Conservation (phyloP, 805 yeast genomes). For the Myxozyma neotropica region DNA sequence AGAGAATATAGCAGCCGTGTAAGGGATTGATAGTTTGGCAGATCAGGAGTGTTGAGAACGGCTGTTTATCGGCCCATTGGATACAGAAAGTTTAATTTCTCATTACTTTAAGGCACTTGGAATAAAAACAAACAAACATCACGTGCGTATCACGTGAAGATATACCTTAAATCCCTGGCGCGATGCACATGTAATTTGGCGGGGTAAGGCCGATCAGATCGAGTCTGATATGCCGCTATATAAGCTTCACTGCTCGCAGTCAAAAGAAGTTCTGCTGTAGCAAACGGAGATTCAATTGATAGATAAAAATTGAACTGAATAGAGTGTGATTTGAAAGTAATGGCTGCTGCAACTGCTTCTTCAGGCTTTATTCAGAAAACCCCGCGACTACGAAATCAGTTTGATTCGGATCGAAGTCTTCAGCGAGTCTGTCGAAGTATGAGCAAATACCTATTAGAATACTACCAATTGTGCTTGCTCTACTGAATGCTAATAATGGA, state of each 20-base stretch:
- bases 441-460: neutral
- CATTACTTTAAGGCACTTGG: neutral
- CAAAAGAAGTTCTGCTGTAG: no score
- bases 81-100: neutral
- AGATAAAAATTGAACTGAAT: no score
- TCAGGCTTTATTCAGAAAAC: slow-evolving; percentile 39
- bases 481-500: no score
- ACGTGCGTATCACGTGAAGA: neutral
- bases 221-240: neutral
- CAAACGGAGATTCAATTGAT: no score
- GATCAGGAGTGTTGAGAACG: no score
- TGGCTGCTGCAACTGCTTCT: slow-evolving; percentile 35
- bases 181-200: neutral
- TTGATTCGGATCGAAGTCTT: slow-evolving; percentile 32
- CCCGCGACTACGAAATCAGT: slow-evolving; percentile 39
- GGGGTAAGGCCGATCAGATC: neutral
- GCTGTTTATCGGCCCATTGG: neutral
- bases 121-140: neutral
- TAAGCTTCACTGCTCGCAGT: no score
- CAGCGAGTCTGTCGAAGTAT: slow-evolving; percentile 31
- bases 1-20: no score
- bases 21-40: no score
- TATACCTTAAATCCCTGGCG: no score
- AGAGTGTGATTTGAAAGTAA: neutral
- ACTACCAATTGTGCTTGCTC: no score